These are phyloP conservation scores for Sarocladium oryzae DNA, from an alignment of 2,329 filamentous ascomycete genomes.

Conservation along the genomic window DNA sequence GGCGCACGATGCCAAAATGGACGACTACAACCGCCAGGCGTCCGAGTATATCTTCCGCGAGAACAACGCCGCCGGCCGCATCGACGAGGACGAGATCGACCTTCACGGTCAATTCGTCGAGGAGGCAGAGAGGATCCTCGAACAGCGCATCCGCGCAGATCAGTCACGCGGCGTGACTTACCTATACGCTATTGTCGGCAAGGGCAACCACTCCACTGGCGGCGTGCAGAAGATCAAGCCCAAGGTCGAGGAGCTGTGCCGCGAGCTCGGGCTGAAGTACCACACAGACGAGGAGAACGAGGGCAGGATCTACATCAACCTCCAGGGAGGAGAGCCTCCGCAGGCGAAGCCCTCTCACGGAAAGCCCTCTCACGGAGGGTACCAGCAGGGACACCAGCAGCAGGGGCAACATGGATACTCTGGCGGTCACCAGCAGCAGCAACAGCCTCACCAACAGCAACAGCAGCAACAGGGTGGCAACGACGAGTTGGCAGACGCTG, in stretches of 20 bases:
- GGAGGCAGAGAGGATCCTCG: slow-evolving; percentile 86
- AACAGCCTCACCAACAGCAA: slow-evolving; percentile 28
- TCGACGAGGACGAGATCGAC: slow-evolving; percentile 79
- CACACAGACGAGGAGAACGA: slow-evolving; percentile 77
- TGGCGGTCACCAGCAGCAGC: slow-evolving; percentile 30
- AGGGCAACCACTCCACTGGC: slow-evolving; percentile 77
- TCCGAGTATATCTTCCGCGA: slow-evolving; percentile 92
- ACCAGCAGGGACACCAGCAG: slow-evolving; percentile 18
- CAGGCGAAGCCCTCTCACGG: slow-evolving; percentile 37
- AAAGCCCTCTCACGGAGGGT: slow-evolving; percentile 20
- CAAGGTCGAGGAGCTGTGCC: slow-evolving; percentile 82
- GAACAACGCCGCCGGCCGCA: slow-evolving; percentile 75
- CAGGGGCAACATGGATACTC: slow-evolving; percentile 22
- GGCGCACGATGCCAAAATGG: slow-evolving; percentile 74
- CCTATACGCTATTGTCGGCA: slow-evolving; percentile 92
- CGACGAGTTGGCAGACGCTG: slow-evolving; percentile 52
- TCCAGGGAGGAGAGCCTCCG: slow-evolving; percentile 62
- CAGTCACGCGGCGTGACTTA: slow-evolving; percentile 68
- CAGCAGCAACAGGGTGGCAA: slow-evolving; percentile 37
- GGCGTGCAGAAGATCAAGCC: slow-evolving; percentile 94
- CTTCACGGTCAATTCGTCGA: slow-evolving; percentile 92
- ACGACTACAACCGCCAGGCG: slow-evolving; percentile 83
- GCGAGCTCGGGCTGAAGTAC: slow-evolving; percentile 75
- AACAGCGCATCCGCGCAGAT: slow-evolving; percentile 76
- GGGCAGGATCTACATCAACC: slow-evolving; percentile 81